Evolutionary conservation across 2,329 filamentous ascomycete species (phyloP).

Genomic region (Sporothrix luriei): DNA sequence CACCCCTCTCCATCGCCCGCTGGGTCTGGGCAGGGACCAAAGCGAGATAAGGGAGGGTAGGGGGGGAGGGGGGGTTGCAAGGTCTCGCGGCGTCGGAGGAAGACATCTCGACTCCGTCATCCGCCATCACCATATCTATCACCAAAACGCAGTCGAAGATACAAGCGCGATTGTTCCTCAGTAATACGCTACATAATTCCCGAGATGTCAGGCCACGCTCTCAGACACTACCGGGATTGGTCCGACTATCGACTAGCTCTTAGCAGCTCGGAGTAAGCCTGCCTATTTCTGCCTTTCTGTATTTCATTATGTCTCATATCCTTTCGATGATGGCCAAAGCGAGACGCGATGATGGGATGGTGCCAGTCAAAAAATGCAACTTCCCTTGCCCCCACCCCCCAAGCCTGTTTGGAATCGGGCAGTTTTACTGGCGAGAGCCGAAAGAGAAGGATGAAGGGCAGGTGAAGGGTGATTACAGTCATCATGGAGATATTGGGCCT

Average conservation of each 20-base stretch:
- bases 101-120: background rate
- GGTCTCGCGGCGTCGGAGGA: background rate
- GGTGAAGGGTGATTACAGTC: background rate
- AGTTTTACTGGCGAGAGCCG: background rate
- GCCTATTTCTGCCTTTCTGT: background rate
- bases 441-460: background rate
- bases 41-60: too few species aligned
- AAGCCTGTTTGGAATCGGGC: background rate
- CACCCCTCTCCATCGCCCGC: constrained; percentile 16
- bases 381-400: background rate
- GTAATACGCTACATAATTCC: constrained; percentile 9
- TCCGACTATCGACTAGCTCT: background rate
- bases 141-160: background rate
- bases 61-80: background rate
- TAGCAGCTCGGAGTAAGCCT: constrained; percentile 24
- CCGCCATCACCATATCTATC: background rate
- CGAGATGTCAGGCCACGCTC: background rate
- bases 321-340: background rate
- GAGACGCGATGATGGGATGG: background rate
- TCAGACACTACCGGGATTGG: background rate
- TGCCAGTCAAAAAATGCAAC: background rate
- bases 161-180: background rate
- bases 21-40: background rate
- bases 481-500: background rate
- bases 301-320: background rate